phyloP scores from a whole-genome alignment of 306 rosid species.

The Hippophae tibetana region DNA sequence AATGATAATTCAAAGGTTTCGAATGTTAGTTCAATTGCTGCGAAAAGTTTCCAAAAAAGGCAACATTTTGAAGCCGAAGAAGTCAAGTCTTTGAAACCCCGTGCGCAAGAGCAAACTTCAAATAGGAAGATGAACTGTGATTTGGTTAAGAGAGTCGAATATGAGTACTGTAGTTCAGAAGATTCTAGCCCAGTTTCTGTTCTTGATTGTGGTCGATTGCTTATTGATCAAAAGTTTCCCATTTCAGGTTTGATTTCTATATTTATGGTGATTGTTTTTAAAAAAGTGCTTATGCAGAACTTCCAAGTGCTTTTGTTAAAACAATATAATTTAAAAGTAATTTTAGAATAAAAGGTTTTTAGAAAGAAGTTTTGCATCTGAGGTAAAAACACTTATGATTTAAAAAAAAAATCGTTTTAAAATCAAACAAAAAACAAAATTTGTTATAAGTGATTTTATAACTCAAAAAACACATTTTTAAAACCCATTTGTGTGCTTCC shows the following conservation, averaged over 20 bases:
- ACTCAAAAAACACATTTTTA: too few relatives aligned
- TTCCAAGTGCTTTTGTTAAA: not conserved
- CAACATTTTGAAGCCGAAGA: conserved; percentile 14
- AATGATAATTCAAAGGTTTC: too few relatives aligned
- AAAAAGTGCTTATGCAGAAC: too few relatives aligned
- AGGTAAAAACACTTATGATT: too few relatives aligned
- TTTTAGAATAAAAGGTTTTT: not conserved
- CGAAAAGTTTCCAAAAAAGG: conserved; percentile 16
- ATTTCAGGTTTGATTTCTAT: conserved; percentile 43
- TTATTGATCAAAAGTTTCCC: conserved; percentile 23
- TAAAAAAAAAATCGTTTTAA: too few relatives aligned
- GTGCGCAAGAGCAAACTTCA: conserved; percentile 12
- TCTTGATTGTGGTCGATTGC: conserved; percentile 44
- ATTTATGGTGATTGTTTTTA: not conserved
- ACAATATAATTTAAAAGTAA: not conserved
- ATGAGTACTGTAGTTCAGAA: conserved; percentile 41
- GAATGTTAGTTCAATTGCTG: not conserved
- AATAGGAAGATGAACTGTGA: conserved; percentile 17
- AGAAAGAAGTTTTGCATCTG: too few relatives aligned
- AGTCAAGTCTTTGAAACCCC: conserved; percentile 13
- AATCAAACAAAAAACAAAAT: too few relatives aligned
- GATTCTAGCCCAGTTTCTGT: conserved; percentile 86
- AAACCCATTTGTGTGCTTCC: too few relatives aligned
- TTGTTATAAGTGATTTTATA: too few relatives aligned
- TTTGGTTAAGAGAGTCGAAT: conserved; percentile 25